Evolutionary conservation across 495 filamentous ascomycete species (phyloP).

Genomic region (Daldinia loculata): DNA sequence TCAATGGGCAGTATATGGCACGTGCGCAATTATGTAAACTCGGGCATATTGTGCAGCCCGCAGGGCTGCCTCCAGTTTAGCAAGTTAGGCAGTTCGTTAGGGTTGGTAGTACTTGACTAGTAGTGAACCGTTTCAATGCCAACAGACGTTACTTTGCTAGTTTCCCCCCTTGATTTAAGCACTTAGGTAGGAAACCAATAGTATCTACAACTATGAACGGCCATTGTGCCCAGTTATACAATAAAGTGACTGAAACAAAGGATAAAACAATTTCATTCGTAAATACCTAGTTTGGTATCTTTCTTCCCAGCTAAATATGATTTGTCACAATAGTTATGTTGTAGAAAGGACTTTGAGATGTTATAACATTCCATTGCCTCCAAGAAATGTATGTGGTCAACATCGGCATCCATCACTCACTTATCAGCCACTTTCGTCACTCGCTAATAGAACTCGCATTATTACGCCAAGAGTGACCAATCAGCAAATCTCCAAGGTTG

Average conservation of each 20-base stretch:
- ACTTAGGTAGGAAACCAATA: neutral
- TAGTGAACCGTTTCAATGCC: no score
- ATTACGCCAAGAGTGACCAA: neutral
- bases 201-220: neutral
- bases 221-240: neutral
- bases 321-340: neutral
- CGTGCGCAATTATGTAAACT: no score
- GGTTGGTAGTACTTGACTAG: no score
- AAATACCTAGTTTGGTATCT: neutral
- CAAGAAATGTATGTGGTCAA: neutral
- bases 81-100: no score
- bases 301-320: neutral
- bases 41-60: no score
- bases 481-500: neutral
- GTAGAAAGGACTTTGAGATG: neutral
- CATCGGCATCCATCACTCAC: neutral
- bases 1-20: no score
- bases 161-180: neutral
- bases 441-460: neutral
- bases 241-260: neutral
- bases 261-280: neutral
- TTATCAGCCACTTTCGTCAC: neutral
- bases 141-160: no score
- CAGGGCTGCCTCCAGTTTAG: no score
- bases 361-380: neutral